phyloP scores from a whole-genome alignment of 768 basidiomycete species.

The Udeniomyces megalosporus region DNA sequence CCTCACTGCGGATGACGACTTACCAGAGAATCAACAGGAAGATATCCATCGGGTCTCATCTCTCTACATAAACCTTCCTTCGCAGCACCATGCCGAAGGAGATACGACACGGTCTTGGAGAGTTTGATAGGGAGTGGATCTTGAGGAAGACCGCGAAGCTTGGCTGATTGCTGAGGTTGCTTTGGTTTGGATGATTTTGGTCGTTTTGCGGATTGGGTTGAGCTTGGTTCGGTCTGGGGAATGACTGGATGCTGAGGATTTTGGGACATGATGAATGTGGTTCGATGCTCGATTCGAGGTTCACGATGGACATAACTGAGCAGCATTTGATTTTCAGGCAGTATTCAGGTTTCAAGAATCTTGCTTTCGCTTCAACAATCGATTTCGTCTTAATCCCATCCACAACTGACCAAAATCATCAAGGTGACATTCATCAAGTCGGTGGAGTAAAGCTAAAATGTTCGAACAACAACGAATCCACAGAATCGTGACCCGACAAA shows the following conservation, averaged over 20 bases:
- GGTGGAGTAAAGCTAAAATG: neutral
- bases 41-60: slow-evolving; percentile 73
- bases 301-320: no score
- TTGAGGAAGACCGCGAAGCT: neutral
- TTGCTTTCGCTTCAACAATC: no score
- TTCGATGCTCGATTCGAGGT: no score
- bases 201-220: no score
- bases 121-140: slow-evolving; percentile 27
- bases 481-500: slow-evolving; percentile 51
- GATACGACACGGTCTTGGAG: slow-evolving; percentile 76
- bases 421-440: no score
- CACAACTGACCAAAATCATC: no score
- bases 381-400: no score
- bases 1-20: slow-evolving; percentile 21
- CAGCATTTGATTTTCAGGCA: no score
- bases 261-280: no score
- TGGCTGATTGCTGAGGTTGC: neutral
- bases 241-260: no score
- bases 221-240: no score
- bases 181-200: neutral
- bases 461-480: neutral
- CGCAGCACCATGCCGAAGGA: slow-evolving; percentile 78
- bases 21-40: slow-evolving; percentile 67
- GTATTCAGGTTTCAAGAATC: no score
- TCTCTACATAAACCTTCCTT: slow-evolving; percentile 43